These are phyloP conservation scores for Pseudocercospora musae DNA, from an alignment of 2,329 filamentous ascomycete species.

Conservation along the genomic window DNA sequence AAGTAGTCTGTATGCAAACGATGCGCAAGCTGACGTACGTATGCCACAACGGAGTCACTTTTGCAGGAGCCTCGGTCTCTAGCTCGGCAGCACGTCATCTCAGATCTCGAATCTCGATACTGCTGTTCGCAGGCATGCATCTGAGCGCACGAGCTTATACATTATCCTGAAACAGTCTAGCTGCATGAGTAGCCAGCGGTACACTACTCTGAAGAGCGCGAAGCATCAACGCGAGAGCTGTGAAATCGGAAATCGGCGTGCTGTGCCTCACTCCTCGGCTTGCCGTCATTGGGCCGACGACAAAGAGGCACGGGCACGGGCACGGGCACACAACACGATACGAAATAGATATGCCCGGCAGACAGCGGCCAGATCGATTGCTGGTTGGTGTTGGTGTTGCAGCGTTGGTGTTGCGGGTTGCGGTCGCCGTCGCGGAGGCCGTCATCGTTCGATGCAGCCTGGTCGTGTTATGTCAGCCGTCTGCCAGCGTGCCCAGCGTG, in stretches of 20 bases:
- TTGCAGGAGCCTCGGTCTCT: background rate
- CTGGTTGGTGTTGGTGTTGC: background rate
- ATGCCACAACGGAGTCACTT: background rate
- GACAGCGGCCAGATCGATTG: background rate
- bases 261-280: background rate
- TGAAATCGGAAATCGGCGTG: background rate
- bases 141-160: background rate
- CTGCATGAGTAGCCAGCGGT: background rate
- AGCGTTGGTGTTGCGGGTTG: too few species aligned
- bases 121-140: too few species aligned
- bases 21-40: background rate
- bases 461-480: constrained; percentile 3
- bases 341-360: background rate
- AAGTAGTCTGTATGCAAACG: background rate
- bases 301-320: too few species aligned
- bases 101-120: too few species aligned
- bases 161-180: background rate
- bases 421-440: background rate
- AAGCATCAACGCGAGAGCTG: background rate
- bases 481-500: too few species aligned
- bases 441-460: background rate
- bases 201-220: background rate
- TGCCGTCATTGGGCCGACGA: background rate
- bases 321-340: background rate
- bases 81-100: background rate